Conservation (phyloP, 2,329 filamentous ascomycete genomes). For the Penicillium sp. region DNA sequence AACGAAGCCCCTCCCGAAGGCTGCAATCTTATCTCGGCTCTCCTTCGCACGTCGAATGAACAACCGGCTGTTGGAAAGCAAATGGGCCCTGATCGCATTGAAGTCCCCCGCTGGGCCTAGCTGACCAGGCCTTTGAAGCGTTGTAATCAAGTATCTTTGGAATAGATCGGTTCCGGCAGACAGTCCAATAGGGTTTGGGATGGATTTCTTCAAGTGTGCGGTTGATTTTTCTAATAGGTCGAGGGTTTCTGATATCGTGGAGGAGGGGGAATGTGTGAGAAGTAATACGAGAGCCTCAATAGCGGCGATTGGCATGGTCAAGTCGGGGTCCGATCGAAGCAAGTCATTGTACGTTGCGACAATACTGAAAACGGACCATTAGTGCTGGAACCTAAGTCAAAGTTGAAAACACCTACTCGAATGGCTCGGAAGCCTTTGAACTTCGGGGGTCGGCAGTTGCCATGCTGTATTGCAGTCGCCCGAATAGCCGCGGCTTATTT, state of each 20-base stretch:
- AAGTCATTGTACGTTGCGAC: constrained; percentile 69
- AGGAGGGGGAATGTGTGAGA: constrained; percentile 76
- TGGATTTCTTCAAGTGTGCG: constrained; percentile 73
- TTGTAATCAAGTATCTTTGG: constrained; percentile 87
- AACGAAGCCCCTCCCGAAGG: constrained; percentile 78
- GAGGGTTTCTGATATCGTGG: constrained; percentile 92
- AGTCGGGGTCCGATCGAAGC: constrained; percentile 72
- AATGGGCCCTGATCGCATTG: constrained; percentile 78
- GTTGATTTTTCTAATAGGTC: constrained; percentile 81
- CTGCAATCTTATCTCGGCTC: constrained; percentile 80
- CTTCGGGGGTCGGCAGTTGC: constrained; percentile 31
- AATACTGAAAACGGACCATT: constrained; percentile 51
- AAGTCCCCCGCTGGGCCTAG: constrained; percentile 69
- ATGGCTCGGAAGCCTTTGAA: constrained; percentile 36
- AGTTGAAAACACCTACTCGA: constrained; percentile 39
- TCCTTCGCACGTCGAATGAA: constrained; percentile 89
- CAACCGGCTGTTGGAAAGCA: constrained; percentile 81
- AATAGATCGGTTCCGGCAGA: constrained; percentile 95
- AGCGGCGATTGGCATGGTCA: constrained; percentile 94
- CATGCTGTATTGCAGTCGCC: constrained; percentile 31
- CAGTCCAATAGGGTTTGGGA: constrained; percentile 87
- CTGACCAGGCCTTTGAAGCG: constrained; percentile 60
- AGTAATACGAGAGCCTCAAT: constrained; percentile 90
- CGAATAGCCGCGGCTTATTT: constrained; percentile 1
- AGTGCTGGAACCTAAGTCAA: constrained; percentile 18